A percentile compares a stretch with the other conserved stretches of the same genome.
These are phyloP conservation scores for Metarhizium guizhouense DNA, from an alignment of 2,329 filamentous ascomycete species.

Conservation along the genomic window DNA sequence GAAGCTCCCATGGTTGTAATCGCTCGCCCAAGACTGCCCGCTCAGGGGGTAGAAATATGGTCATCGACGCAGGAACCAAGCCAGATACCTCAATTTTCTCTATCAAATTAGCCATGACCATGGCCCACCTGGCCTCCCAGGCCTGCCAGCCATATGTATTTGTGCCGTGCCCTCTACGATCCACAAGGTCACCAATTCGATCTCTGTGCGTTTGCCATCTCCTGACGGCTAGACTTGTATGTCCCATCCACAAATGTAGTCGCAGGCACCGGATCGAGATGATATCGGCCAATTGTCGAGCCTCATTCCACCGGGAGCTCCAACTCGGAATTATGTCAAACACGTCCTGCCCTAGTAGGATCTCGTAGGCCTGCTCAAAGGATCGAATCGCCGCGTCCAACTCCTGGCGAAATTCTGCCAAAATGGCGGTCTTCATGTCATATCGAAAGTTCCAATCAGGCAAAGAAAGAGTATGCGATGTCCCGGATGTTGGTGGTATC, in stretches of 20 bases:
- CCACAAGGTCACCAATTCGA: slow-evolving; percentile 66
- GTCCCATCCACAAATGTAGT: slow-evolving; percentile 71
- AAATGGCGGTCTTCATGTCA: slow-evolving; percentile 84
- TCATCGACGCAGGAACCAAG: slow-evolving; percentile 32
- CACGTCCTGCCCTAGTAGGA: slow-evolving; percentile 70
- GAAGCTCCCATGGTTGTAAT: slow-evolving; percentile 51
- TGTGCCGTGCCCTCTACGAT: slow-evolving; percentile 75
- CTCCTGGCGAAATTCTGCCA: slow-evolving; percentile 89
- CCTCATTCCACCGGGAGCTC: slow-evolving; percentile 86
- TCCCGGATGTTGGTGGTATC: slow-evolving; percentile 71
- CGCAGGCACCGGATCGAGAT: slow-evolving; percentile 74
- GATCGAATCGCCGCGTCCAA: slow-evolving; percentile 80
- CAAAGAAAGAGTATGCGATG: slow-evolving; percentile 74
- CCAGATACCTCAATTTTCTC: slow-evolving; percentile 44
- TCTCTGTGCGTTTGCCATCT: slow-evolving; percentile 73
- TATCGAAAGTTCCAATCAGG: slow-evolving; percentile 91
- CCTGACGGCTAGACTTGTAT: slow-evolving; percentile 70
- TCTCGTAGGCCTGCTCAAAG: slow-evolving; percentile 81
- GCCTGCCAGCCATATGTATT: slow-evolving; percentile 89
- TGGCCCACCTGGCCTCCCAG: slow-evolving; percentile 73
- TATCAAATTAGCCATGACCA: slow-evolving; percentile 52
- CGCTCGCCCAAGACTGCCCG: slow-evolving; percentile 49
- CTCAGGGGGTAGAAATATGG: slow-evolving; percentile 47
- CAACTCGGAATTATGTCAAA: slow-evolving; percentile 84
- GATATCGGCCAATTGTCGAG: slow-evolving; percentile 75